Conservation (phyloP, 1,139 yeast species). For the Nematodospora anomalae region DNA sequence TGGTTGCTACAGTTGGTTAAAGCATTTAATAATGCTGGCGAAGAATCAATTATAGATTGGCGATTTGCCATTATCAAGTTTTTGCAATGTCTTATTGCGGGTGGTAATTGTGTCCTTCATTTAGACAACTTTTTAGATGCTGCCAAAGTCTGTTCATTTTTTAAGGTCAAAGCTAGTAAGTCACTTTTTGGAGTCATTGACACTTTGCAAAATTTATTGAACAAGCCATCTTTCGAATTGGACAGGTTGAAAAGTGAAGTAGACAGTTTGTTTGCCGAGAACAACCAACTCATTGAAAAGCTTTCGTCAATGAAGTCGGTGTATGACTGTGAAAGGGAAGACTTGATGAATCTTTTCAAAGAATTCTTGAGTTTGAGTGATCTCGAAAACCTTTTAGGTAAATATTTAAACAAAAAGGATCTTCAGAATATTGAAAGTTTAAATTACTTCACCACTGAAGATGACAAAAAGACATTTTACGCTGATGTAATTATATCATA, state of each 20-base stretch:
- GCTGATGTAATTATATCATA: constrained; percentile 6
- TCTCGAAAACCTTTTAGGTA: not conserved
- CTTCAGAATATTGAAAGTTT: constrained; percentile 4
- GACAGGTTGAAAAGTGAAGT: not conserved
- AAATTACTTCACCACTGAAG: constrained; percentile 1
- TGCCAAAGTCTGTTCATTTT: constrained; percentile 2
- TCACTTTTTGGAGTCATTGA: not conserved
- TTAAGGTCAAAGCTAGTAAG: constrained; percentile 2
- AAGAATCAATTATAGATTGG: constrained; percentile 2
- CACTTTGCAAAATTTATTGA: not conserved
- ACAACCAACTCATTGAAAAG: not conserved
- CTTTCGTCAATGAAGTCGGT: not conserved
- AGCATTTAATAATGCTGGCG: not conserved
- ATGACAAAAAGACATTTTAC: constrained; percentile 4
- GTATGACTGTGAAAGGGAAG: constrained; percentile 1
- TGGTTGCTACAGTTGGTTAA: constrained; percentile 4
- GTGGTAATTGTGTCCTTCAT: not conserved
- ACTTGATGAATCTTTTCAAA: constrained; percentile 1
- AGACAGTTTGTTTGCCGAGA: not conserved
- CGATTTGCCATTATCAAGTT: constrained; percentile 4
- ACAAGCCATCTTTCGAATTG: not conserved
- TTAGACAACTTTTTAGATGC: constrained; percentile 1
- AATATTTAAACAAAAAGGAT: not conserved
- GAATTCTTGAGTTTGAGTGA: constrained; percentile 3
- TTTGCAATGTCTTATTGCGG: constrained; percentile 1